Conservation (phyloP, 164 flowering plant species). For the Berberis vulgaris region DNA sequence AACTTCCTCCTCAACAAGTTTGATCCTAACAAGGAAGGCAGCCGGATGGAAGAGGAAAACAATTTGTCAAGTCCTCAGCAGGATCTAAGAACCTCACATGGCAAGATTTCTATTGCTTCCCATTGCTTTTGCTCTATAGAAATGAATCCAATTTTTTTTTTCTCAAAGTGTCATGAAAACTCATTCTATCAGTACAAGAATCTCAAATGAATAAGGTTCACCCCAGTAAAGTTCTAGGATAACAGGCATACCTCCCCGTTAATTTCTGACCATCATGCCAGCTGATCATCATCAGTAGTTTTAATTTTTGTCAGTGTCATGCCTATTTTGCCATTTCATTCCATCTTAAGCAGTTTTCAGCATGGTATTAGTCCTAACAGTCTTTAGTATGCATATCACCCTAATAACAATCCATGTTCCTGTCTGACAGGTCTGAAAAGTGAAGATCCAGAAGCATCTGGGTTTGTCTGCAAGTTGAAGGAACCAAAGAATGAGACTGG, state of each 20-base stretch:
- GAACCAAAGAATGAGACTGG: slow-evolving; percentile 18
- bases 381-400: not conserved
- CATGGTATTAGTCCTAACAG: not conserved
- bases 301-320: too few species aligned
- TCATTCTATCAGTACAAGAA: not conserved
- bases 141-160: too few species aligned
- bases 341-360: not conserved
- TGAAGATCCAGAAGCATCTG: slow-evolving; percentile 15
- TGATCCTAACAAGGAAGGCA: slow-evolving; percentile 35
- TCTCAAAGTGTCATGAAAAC: not conserved
- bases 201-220: too few species aligned
- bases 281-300: too few species aligned
- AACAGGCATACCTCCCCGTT: too few species aligned
- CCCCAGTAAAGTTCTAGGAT: too few species aligned
- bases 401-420: not conserved
- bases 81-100: slow-evolving; percentile 15
- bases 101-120: slow-evolving; percentile 23
- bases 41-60: slow-evolving; percentile 22
- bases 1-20: slow-evolving; percentile 34
- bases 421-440: slow-evolving; percentile 19
- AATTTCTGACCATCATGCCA: too few species aligned
- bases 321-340: too few species aligned
- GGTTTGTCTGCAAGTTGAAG: slow-evolving; percentile 9
- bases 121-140: not conserved
- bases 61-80: slow-evolving; percentile 18